Base-by-base conservation (phyloP, 2,329 filamentous ascomycete species). In the Diplodia intermedia region DNA sequence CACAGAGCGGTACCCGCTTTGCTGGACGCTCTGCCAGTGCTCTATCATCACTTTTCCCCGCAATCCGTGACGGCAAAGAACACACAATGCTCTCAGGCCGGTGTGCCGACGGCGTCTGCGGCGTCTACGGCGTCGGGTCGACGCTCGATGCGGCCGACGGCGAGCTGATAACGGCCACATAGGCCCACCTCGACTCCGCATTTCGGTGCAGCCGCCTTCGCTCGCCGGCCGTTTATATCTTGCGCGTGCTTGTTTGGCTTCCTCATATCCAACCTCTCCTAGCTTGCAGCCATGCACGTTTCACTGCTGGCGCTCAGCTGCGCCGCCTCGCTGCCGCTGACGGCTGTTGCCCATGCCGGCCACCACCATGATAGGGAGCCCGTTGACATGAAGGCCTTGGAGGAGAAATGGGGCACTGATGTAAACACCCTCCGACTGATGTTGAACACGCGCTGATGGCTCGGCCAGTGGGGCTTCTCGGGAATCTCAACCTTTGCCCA, bases 401-500 rank as follows among this genome's bases (percentile, higher is more conserved):
- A 79, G 63, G 72, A 72, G 67, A 81, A 80, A 76, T 81, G 79
- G 79, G 79, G 78, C 15, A 79, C 73, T 66, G 79, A 81, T 72
- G 79, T 81, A 69, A 72, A 40, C 68, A 18, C 15, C 26, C 2
- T 33, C 43, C 29, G 5, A n/a, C n/a, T 12, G 14, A 20, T n/a
- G n/a, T 14, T 33, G 29, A 57, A 53, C 73, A 62, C 73, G 69
- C 55, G 56, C 66, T 67, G 49, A 78, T 74, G 5, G 77, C 14
- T 47, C n/a, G 36, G 23, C 20, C 54, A 86, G 85, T 87, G 87
- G 87, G 84, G 83, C 1, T 95, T 92, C 77, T 85, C 86, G 33
- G 92, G 92, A 69, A 91, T 95, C 70, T 88, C 89, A 14, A 80
- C 79, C 15, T 81, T 79, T 69, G 83, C 83, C 31, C 83, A 85